Conservation (phyloP, 2,329 filamentous ascomycete species). For the Neonectria ditissima region DNA sequence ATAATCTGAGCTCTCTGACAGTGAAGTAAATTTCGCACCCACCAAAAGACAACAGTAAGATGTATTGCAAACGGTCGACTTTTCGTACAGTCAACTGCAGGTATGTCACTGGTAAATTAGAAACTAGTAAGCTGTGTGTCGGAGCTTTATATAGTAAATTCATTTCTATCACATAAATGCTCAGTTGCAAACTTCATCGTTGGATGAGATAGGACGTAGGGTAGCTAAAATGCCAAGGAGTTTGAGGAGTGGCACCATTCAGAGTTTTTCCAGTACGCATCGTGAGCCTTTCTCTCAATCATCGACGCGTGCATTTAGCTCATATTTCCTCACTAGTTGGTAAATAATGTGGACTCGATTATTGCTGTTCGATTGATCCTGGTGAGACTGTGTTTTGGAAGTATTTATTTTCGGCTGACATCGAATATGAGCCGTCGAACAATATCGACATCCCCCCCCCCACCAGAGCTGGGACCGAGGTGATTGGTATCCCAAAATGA, state of each 20-base stretch:
- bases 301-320: neutral
- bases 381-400: no score
- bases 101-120: neutral
- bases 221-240: neutral
- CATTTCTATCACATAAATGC: neutral
- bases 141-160: neutral
- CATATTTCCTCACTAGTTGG: neutral
- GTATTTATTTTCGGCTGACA: no score
- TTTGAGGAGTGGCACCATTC: neutral
- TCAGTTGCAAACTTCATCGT: neutral
- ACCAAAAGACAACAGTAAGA: neutral
- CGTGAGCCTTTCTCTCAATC: neutral
- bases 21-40: neutral
- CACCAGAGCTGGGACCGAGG: no score
- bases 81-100: neutral
- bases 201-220: neutral
- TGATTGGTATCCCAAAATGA: no score
- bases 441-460: no score
- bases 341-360: neutral
- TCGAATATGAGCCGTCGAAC: no score
- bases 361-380: no score
- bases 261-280: neutral
- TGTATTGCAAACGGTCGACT: neutral
- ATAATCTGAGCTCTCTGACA: neutral
- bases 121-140: neutral